These are phyloP conservation scores for Hyphopichia homilentoma DNA, from an alignment of 805 yeast species.

Conservation along the genomic window DNA sequence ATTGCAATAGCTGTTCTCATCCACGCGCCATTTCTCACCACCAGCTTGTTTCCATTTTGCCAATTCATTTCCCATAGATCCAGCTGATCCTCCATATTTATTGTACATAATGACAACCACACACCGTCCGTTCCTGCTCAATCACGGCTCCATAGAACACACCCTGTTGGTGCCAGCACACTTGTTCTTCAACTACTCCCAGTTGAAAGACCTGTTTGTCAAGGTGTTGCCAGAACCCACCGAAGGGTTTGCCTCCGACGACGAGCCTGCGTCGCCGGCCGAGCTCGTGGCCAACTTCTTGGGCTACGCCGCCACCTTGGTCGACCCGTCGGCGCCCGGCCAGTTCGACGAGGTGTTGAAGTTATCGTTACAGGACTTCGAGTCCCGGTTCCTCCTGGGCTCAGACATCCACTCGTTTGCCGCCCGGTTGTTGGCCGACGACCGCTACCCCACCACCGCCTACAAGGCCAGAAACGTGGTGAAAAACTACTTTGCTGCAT, in stretches of 20 bases:
- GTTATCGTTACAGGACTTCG: constrained; percentile 77
- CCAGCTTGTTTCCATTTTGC: too few species aligned
- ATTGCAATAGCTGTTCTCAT: too few species aligned
- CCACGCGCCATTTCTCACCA: too few species aligned
- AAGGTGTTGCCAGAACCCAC: constrained; percentile 76
- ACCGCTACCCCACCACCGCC: constrained; percentile 59
- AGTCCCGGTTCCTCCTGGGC: constrained; percentile 59
- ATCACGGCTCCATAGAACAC: constrained; percentile 86
- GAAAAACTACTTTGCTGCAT: constrained; percentile 63
- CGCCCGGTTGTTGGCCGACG: constrained; percentile 54
- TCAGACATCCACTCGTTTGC: constrained; percentile 89
- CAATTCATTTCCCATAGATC: too few species aligned
- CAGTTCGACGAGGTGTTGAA: constrained; percentile 68
- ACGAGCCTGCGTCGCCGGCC: constrained; percentile 82
- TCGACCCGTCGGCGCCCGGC: constrained; percentile 42
- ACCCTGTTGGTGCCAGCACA: constrained; percentile 82
- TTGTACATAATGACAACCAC: constrained; percentile 17
- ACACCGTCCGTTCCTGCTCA: constrained; percentile 72
- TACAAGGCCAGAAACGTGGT: constrained; percentile 69
- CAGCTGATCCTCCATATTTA: too few species aligned
- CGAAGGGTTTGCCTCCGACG: constrained; percentile 80
- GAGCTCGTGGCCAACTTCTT: constrained; percentile 83
- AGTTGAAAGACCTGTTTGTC: constrained; percentile 80
- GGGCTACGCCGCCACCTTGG: constrained; percentile 60
- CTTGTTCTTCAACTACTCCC: constrained; percentile 75